Conservation (phyloP, 371 early-diverging fungal species). For the Mortierella sp. region DNA sequence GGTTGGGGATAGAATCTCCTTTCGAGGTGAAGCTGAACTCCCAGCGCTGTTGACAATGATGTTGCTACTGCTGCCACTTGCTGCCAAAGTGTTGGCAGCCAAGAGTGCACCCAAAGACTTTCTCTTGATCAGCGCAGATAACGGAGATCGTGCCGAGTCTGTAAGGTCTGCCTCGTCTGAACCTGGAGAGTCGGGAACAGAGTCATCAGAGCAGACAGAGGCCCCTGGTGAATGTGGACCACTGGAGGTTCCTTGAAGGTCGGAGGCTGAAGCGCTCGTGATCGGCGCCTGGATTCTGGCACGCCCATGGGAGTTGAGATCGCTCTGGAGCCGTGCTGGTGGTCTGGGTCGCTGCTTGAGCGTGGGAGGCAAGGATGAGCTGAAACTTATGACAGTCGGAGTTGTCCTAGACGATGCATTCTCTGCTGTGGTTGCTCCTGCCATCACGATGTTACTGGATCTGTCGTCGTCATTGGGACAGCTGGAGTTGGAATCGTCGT, state of each 20-base stretch:
- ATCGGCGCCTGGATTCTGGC: constrained; percentile 1
- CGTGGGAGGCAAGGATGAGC: constrained; percentile 38
- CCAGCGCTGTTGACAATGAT: constrained; percentile 31
- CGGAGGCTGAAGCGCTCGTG: constrained; percentile 5
- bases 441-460: neutral
- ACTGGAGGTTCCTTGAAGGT: constrained; percentile 35
- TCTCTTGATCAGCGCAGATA: constrained; percentile 50
- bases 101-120: constrained; percentile 54
- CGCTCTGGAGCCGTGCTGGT: constrained; percentile 45
- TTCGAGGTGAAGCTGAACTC: constrained; percentile 21
- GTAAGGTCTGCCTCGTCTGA: constrained; percentile 32
- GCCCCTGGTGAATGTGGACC: constrained; percentile 49
- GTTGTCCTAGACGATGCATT: constrained; percentile 1
- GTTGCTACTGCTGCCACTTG: constrained; percentile 36
- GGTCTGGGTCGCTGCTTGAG: constrained; percentile 36
- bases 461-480: neutral
- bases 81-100: constrained; percentile 53
- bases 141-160: constrained; percentile 30
- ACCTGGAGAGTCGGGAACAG: constrained; percentile 45
- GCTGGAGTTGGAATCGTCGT: constrained; percentile 1
- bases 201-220: constrained; percentile 38
- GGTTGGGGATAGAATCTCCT: constrained; percentile 48
- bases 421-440: neutral
- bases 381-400: constrained; percentile 24
- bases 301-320: constrained; percentile 10